These are phyloP conservation scores for Stipa capillata DNA, from an alignment of 176 grass and related monocot species.

Conservation along the genomic window DNA sequence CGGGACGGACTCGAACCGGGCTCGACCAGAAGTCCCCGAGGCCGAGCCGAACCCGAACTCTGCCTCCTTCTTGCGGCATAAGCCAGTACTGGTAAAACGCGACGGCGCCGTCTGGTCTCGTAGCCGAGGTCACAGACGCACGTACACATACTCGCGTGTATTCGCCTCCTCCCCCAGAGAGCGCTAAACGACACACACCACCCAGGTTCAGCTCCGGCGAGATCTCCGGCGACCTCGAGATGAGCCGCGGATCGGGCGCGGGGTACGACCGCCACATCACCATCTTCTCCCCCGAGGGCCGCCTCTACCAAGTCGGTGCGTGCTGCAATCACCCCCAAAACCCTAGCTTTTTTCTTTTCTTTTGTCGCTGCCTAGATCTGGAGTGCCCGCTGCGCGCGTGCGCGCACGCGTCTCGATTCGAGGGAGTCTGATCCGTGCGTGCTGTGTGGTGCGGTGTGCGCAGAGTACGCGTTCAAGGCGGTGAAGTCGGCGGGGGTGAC, in stretches of 20 bases:
- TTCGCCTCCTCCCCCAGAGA: background rate
- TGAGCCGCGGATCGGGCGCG: slow-evolving; percentile 81
- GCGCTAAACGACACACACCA: background rate
- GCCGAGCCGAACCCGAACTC: background rate
- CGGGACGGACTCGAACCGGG: background rate
- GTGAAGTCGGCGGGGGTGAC: slow-evolving; percentile 90
- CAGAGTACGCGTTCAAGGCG: slow-evolving; percentile 99
- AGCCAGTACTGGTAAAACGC: background rate
- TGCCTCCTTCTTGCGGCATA: slow-evolving; percentile 28
- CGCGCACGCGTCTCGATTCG: background rate
- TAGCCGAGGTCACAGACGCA: background rate
- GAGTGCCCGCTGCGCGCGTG: too few relatives aligned
- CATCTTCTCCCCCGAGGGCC: slow-evolving; percentile 97
- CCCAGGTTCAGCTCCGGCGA: slow-evolving; percentile 3
- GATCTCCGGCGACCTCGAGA: slow-evolving; percentile 27
- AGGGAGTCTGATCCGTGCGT: background rate
- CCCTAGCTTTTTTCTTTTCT: background rate
- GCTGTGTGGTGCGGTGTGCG: background rate
- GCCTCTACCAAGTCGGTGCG: slow-evolving; percentile 99
- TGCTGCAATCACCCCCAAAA: slow-evolving; percentile 29
- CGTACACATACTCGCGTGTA: background rate
- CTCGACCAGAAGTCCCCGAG: background rate
- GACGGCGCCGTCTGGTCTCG: background rate
- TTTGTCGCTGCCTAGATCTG: slow-evolving; percentile 13
- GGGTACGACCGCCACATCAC: slow-evolving; percentile 99